Conservation (phyloP, 805 yeast species). For the Cephaloascus fragrans region DNA sequence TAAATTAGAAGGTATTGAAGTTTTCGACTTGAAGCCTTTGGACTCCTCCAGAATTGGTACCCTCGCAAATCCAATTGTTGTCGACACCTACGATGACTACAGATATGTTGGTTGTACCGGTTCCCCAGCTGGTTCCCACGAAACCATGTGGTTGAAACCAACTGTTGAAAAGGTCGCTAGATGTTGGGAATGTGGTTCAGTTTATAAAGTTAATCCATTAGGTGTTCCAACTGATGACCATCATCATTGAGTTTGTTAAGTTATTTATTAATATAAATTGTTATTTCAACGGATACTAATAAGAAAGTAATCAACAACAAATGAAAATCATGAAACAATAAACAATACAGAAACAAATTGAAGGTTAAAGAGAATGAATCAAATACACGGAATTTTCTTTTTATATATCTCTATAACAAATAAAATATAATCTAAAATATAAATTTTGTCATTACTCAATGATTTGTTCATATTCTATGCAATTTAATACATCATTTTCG, state of each 20-base stretch:
- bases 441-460: too few species aligned
- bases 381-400: too few species aligned
- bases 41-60: constrained; percentile 88
- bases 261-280: too few species aligned
- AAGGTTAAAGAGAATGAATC: too few species aligned
- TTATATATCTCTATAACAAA: too few species aligned
- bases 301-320: too few species aligned
- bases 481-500: too few species aligned
- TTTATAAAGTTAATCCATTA: constrained; percentile 77
- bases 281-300: too few species aligned
- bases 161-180: constrained; percentile 75
- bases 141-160: constrained; percentile 86
- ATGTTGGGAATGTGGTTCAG: constrained; percentile 99
- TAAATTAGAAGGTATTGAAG: constrained; percentile 90
- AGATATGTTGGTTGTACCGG: constrained; percentile 98
- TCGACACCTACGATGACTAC: constrained; percentile 85
- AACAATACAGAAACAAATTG: too few species aligned
- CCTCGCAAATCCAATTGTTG: constrained; percentile 75
- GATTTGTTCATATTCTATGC: too few species aligned
- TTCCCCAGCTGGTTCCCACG: constrained; percentile 87
- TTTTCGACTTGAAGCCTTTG: constrained; percentile 83
- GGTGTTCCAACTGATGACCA: constrained; percentile 67
- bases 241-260: constrained; percentile 27
- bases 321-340: too few species aligned
- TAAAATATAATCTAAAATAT: too few species aligned